Evolutionary conservation across 2,329 filamentous ascomycete genomes (phyloP), one percentile per base, ranked within the genome.

Genomic region (Cadophora gregata): DNA sequence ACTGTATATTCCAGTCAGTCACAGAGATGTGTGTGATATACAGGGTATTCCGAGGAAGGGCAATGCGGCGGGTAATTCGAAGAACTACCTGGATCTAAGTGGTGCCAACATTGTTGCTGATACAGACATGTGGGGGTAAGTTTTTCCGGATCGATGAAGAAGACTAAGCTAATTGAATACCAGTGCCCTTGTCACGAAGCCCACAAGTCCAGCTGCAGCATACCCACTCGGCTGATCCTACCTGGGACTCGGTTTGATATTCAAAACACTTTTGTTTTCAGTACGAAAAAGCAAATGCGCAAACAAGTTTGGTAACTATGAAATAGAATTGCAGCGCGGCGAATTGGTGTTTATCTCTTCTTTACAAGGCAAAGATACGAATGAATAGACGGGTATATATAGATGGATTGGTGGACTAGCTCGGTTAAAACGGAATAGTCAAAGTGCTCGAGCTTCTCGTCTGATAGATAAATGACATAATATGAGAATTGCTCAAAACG

Each of bases 31-130:
- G 1, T 69, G 67, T 24, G 62, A 64, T 21, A 29, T 6, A 3
- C 53, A 63, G 33, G 21, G 33, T 27, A 69, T 69, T 25, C 50
- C 58, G 2, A 36, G 51, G 16, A 62, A 62, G 36, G 67, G 67
- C 8, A 69, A 69, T 53, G 67, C 67, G 9, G 67, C 62, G 3
- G 67, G 67, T n/a, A 68, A 68, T 24, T 56, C n/a, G 14, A 59
- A 59, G 14, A 56, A 67, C 25, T 67, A 59, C 19, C 42, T 67
- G 14, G 65, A 67, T 64, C n/a, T 67, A n/a, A 65, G 21, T 7
- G 61, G 56, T 9, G 61, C 55, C 12, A 67, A 67, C 38, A 47
- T 38, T 4, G 58, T 62, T 19, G 24, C 64, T n/a, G 33, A 50
- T 7, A 55, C 50, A 9, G 9, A 56, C 8, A 50, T 45, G 50